phyloP scores from a whole-genome alignment of 2,329 filamentous ascomycete genomes.

The Xylaria sp. region DNA sequence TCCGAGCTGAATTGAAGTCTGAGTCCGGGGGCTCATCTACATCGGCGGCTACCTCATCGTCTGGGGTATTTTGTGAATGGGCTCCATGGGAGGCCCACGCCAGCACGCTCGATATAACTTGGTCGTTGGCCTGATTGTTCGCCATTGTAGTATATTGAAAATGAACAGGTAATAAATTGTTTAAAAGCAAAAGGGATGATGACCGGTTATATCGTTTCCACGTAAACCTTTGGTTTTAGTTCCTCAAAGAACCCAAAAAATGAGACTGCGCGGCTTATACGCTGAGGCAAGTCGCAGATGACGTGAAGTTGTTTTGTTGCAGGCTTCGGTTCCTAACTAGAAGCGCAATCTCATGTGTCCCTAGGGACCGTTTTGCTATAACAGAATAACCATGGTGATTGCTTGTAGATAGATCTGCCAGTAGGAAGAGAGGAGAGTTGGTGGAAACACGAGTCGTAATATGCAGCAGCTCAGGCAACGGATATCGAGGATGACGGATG shows the following conservation, averaged over 20 bases:
- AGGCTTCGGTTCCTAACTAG: slow-evolving; percentile 43
- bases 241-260: slow-evolving; percentile 21
- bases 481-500: slow-evolving; percentile 26
- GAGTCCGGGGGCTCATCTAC: slow-evolving; percentile 88
- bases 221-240: neutral
- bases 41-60: slow-evolving; percentile 76
- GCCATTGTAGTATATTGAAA: slow-evolving; percentile 47
- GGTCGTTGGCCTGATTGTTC: slow-evolving; percentile 52
- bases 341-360: slow-evolving; percentile 49
- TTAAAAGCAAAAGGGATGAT: slow-evolving; percentile 9
- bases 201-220: slow-evolving; percentile 3
- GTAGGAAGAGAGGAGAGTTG: slow-evolving; percentile 27
- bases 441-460: slow-evolving; percentile 2
- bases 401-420: slow-evolving; percentile 17
- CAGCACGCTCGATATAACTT: slow-evolving; percentile 56
- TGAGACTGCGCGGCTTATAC: slow-evolving; percentile 31
- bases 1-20: slow-evolving; percentile 44
- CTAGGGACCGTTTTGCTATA: slow-evolving; percentile 57
- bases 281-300: slow-evolving; percentile 14
- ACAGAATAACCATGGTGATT: slow-evolving; percentile 46
- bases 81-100: slow-evolving; percentile 58
- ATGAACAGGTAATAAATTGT: slow-evolving; percentile 23
- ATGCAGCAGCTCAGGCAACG: slow-evolving; percentile 29
- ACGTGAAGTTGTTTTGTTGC: slow-evolving; percentile 30
- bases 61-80: slow-evolving; percentile 56